Conservation (phyloP, 2,329 filamentous ascomycete genomes). For the Blumeriella jaapii region DNA sequence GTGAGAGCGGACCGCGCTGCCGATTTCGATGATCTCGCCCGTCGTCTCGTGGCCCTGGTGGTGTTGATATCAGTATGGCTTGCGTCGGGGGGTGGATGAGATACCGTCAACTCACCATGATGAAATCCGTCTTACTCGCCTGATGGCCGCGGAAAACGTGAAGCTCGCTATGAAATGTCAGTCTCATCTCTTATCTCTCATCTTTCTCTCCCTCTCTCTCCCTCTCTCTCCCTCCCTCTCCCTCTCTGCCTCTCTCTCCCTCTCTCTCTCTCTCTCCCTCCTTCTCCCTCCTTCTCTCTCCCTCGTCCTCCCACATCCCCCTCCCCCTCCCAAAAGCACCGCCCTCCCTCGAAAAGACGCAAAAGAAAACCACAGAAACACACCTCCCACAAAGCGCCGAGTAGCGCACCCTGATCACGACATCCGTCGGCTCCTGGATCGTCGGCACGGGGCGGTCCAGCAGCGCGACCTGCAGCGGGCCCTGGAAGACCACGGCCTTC, state of each 20-base stretch:
- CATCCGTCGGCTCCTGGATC: conserved; percentile 58
- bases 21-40: conserved; percentile 58
- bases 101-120: conserved; percentile 31
- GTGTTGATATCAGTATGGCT: not conserved
- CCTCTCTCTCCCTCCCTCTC: not conserved
- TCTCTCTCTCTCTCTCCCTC: not conserved
- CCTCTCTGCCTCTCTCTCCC: not conserved
- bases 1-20: conserved; percentile 55
- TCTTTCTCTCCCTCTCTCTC: not conserved
- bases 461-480: conserved; percentile 33
- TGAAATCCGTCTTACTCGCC: conserved; percentile 49
- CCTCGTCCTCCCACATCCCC: not conserved
- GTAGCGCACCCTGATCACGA: conserved; percentile 73
- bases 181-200: not conserved
- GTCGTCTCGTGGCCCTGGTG: conserved; percentile 72
- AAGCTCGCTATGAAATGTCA: conserved; percentile 53
- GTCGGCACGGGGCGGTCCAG: conserved; percentile 71
- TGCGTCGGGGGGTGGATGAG: too few relatives aligned
- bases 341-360: too few relatives aligned
- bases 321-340: not conserved
- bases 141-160: conserved; percentile 81
- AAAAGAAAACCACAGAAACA: too few relatives aligned
- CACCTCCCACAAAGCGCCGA: conserved; percentile 86
- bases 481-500: conserved; percentile 84
- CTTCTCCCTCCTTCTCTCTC: not conserved